Evolutionary conservation across 257 asterid species (phyloP), one percentile per base, ranked within the genome.

Genomic region (Leptodermis oblonga): DNA sequence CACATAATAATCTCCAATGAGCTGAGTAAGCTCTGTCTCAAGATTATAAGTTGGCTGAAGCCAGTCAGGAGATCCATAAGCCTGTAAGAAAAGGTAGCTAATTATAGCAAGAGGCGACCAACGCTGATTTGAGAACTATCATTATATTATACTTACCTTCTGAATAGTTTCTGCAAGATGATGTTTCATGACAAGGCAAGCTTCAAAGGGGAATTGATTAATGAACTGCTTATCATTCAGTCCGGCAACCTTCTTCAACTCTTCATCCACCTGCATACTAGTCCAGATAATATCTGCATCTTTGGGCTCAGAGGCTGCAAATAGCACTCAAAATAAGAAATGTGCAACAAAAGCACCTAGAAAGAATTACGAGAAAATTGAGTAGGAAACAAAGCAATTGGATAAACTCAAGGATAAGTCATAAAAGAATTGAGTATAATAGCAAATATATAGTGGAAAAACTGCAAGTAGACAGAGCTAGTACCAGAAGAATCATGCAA

Each of bases 111-210:
- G 69, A 52, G 55, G 36, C 23, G 10, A 69, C 65, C 54, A 37
- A 39, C 56, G 69, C 36, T 63, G 54, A 37, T 55, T 22, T 41
- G 55, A 14, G 55, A 15, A 25, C 20, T 15, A 28, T 1, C 34
- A 55, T 28, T 55, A 23, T 28, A 48, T 7, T 65, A 48, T 39
- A 73, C 68, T 52, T 55, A 92, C 98, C 94, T 89, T 87, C 81
- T 85, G 87, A 82, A 93, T 68, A 42, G 96, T 94, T 79, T 94
- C 92, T 2, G 97, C 96, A 80, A 94, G 79, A 78, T 94, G 92
- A 82, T 94, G 97, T 81, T 94, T 94, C 99, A 94, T 94, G 51
- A 94, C 97, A 69, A 94, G 77, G 81, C 96, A 90, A 69, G 99
- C 97, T 84, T 90, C 97, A 67, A 83, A 90, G 51, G 99, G 99